Base-by-base conservation (phyloP, 495 filamentous ascomycete species). In the Lasiosphaeris hirsuta region DNA sequence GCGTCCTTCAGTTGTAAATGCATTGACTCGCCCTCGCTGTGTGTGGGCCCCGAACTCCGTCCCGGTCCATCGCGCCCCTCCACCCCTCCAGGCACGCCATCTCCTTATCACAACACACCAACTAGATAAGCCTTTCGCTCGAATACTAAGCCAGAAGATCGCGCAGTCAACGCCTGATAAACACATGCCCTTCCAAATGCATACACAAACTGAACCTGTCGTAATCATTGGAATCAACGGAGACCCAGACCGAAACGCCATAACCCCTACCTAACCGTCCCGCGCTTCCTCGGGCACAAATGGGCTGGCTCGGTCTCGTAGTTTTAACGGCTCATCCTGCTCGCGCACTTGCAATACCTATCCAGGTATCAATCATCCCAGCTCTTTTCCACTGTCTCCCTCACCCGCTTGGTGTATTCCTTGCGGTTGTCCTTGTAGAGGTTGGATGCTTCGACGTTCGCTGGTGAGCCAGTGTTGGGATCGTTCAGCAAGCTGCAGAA, bases 371-470 rank as follows among this genome's bases (percentile, higher is more conserved):
- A 93, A 61, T 94, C 93, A 51, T 97, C 93, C 94, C 94, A 97
- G 75, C 92, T 97, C 81, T 96, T 97, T 81, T 98, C 95, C 14
- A 98, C 95, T 0, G 93, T 96, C 75, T 97, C 94, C 42, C 90
- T 80, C 15, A 98, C 94, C 17, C 93, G 83, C 77, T 98, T 98
- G 10, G 86, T 86, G 65, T 98, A 98, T 71, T 98, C 94, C 65
- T 91, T 87, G 59, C 92, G 84, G 69, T 97, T 97, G 66, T 98
- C 94, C 68, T 97, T 97, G 82, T 96, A 98, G 1, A 98, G 84
- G 72, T 97, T 98, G 15, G 91, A 96, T 14, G 95, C 95, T 75
- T 98, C 94, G 57, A 97, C 95, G 65, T 98, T 98, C 48, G 94
- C 94, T 2, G 94, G 94, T 2, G 92, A 96, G 30, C 90, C 92